Evolutionary conservation across 441 rosid species (phyloP), one percentile per base, ranked within the genome.

Genomic region (Macaranga tanarius): DNA sequence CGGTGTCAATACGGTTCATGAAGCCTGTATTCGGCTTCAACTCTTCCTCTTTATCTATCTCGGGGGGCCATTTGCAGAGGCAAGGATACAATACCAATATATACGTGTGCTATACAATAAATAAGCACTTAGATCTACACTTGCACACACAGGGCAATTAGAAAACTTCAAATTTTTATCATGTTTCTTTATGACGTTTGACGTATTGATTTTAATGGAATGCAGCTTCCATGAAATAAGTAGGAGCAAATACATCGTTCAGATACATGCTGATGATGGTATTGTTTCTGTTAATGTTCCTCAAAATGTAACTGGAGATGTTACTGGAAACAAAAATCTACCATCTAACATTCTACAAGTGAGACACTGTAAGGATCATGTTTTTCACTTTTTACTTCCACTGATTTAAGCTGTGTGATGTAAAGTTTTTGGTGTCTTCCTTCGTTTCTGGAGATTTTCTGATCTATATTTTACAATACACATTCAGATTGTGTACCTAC

Each of bases 1-100:
- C 91, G 20, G 58, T 91, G 61, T 84, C 82, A 28, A 86, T 95
- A 47, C 89, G 87, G 71, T 92, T 95, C 83, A 69, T 73, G 83
- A 90, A 95, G 83, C 98, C 98, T 20, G 93, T 92, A 23, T 89
- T 88, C 72, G 92, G 90, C n/a, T 92, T 92, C 82, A 95, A 91
- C 70, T 86, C 97, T 23, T 89, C 97, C 40, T 69, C 79, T 74
- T 67, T 92, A 78, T 84, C 91, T 25, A 79, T 92, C 80, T 87
- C 92, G 0, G 97, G 97, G 64, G 99, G 98, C 19, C 82, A 77
- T 81, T 80, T 95, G 86, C 86, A 77, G 79, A 91, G 95, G 99
- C 85, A 81, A 85, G 94, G 48, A 76, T 76, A 15, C 73, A 19
- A 65, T 55, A 34, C 65, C 63, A 63, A 67, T 25, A 13, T 69